Evolutionary conservation across 805 yeast genomes (phyloP), one percentile per base, ranked within the genome.

Genomic region (Pichia membranifaciens): DNA sequence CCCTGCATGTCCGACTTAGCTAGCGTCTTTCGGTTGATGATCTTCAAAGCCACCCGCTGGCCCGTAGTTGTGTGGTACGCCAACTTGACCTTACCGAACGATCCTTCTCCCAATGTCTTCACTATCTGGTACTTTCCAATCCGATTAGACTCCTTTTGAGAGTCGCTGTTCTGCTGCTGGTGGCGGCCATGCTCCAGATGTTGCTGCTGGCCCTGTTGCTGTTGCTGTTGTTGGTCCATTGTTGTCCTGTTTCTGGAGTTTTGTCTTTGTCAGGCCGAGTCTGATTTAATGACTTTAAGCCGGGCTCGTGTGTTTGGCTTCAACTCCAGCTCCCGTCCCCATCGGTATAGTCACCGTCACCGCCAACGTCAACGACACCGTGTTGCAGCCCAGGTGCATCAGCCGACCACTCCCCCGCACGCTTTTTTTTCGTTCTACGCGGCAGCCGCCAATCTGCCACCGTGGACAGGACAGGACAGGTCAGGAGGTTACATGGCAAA

Each of bases 1-100:
- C 97, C 97, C 62, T 90, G 96, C 98, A 90, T 90, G 67, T 90
- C 98, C 9, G 89, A 80, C 62, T 91, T 91, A 41, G 96, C 95
- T 62, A 90, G 72, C 0, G 96, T 88, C 66, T 87, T 88, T 54
- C 95, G 74, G 66, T 91, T 87, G 70, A 91, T 91, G 65, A 90
- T 91, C 65, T 90, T 90, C 52, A 90, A 72, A 2, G 98, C 98
- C 20, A 90, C 98, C 52, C 84, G 76, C 59, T 90, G 96, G 35
- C 95, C 95, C 3, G 97, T 90, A 13, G 87, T 84, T 54, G 87
- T 72, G 66, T 91, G 96, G 62, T 83, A 85, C 17, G 95, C 95
- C 57, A 90, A 72, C 63, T 90, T 90, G 54, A 90, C 98, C 62
- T 91, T 91, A 58, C 98, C 98, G 62, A 90, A 90, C 0, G 96